Evolutionary conservation across 495 filamentous ascomycete genomes (phyloP).

Genomic region (Xylaria curta): DNA sequence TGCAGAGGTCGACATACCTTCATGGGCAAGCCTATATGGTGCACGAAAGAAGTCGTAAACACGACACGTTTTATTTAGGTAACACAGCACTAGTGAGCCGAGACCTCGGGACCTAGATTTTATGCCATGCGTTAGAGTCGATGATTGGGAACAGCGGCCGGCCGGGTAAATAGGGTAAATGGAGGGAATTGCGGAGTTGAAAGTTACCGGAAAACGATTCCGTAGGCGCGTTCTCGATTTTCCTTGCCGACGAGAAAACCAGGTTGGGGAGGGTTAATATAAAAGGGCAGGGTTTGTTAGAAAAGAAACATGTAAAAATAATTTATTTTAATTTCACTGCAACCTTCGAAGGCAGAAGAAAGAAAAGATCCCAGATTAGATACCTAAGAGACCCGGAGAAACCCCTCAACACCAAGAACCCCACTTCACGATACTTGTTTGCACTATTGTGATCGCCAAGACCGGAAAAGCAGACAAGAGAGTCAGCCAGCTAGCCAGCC

Average conservation of each 20-base stretch:
- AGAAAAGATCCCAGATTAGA: neutral
- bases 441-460: neutral
- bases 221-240: conserved; percentile 30
- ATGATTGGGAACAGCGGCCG: conserved; percentile 30
- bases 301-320: neutral
- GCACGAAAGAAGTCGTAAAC: neutral
- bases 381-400: neutral
- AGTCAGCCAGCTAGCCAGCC: no score
- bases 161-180: conserved; percentile 61
- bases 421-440: conserved; percentile 34
- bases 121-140: neutral
- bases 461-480: neutral
- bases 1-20: no score
- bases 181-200: conserved; percentile 29
- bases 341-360: neutral
- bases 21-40: neutral
- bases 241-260: neutral
- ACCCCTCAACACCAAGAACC: conserved; percentile 31
- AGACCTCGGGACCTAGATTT: neutral
- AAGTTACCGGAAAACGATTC: conserved; percentile 30
- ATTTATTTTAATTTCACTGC: conserved; percentile 8
- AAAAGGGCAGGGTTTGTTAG: conserved; percentile 9
- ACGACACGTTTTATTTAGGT: neutral
- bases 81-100: neutral
- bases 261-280: conserved; percentile 22